phyloP scores from a whole-genome alignment of 208 protist genomes.

The Leishmania aethiopica region DNA sequence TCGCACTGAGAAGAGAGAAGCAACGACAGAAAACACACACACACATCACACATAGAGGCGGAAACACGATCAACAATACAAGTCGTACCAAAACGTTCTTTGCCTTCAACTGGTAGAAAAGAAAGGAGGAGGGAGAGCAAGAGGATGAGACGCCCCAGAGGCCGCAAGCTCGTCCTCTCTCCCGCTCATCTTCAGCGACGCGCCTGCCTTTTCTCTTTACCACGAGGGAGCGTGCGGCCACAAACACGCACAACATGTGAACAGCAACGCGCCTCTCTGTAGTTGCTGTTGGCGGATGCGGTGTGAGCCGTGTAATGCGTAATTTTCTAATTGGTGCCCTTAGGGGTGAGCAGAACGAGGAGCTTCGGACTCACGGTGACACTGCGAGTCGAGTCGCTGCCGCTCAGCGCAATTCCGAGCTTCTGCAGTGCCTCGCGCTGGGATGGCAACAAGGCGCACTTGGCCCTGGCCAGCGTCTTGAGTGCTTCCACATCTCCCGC shows the following conservation, averaged over 20 bases:
- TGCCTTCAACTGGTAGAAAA: background rate
- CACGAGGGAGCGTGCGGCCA: background rate
- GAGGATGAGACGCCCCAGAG: background rate
- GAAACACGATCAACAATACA: background rate
- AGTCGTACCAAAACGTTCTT: constrained; percentile 1
- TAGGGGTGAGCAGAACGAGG: constrained; percentile 7
- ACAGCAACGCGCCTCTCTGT: constrained; percentile 19
- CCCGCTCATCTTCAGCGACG: background rate
- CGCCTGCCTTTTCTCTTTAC: background rate
- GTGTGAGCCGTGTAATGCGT: background rate
- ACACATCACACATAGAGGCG: background rate
- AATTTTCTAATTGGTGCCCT: background rate
- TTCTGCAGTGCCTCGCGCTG: constrained; percentile 12
- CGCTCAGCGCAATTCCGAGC: constrained; percentile 13
- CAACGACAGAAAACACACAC: background rate
- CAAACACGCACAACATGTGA: constrained; percentile 13
- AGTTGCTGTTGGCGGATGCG: constrained; percentile 4
- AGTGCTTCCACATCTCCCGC: constrained; percentile 28
- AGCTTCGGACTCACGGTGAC: constrained; percentile 29
- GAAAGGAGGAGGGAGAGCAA: background rate
- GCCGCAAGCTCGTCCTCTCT: background rate
- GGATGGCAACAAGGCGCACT: constrained; percentile 22
- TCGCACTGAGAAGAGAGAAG: background rate
- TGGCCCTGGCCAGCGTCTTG: constrained; percentile 27
- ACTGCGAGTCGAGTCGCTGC: background rate